These are phyloP conservation scores for Sisymbrium altissimum DNA, from an alignment of 345 rosid genomes.

Conservation along the genomic window DNA sequence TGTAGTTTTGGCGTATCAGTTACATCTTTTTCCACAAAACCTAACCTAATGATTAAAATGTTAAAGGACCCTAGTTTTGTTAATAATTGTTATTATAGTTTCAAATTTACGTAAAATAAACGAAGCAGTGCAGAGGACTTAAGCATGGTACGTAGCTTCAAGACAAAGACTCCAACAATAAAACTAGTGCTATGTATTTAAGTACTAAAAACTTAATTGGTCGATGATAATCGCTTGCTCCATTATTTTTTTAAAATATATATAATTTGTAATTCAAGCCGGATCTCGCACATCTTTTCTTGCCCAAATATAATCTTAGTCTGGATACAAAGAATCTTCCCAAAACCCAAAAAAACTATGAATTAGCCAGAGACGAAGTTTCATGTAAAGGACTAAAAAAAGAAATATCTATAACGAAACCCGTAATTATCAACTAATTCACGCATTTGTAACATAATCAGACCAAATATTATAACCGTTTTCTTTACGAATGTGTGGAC, in stretches of 20 bases:
- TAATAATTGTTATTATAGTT: not conserved
- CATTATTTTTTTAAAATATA: not conserved
- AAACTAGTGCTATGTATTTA: not conserved
- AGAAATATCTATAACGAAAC: not conserved
- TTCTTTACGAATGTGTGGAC: not conserved
- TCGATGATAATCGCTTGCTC: not conserved
- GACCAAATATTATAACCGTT: not conserved
- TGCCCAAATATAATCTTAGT: not conserved
- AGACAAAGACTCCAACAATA: constrained; percentile 9
- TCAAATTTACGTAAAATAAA: not conserved
- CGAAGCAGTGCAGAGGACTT: constrained; percentile 1
- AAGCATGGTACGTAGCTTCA: constrained; percentile 13
- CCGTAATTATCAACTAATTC: not conserved
- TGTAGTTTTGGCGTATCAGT: not conserved
- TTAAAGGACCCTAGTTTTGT: not conserved
- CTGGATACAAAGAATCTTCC: constrained; percentile 17
- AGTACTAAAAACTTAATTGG: not conserved
- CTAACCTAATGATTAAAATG: not conserved
- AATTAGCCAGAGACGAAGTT: not conserved
- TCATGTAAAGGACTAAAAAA: not conserved
- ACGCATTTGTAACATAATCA: not conserved
- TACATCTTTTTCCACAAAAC: not conserved
- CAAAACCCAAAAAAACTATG: not conserved
- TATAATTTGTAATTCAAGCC: not conserved
- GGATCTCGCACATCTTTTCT: constrained; percentile 17